Evolutionary conservation across 306 rosid species (phyloP).

Genomic region (Corylus avellana): DNA sequence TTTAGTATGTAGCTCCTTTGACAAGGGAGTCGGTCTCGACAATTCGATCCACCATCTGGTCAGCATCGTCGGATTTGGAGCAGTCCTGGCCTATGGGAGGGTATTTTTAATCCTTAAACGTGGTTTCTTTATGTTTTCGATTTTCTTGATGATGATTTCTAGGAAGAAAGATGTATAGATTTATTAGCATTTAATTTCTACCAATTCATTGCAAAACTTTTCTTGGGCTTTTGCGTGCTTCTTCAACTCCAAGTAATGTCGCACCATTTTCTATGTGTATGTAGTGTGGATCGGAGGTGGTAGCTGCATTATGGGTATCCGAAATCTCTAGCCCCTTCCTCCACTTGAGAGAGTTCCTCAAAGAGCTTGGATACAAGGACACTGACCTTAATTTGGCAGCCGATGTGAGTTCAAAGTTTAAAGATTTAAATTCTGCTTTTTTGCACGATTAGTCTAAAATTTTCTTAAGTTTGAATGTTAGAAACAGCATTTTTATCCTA

Average conservation of each 20-base stretch:
- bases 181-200: neutral
- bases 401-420: slow-evolving; percentile 53
- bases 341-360: slow-evolving; percentile 74
- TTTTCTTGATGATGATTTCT: neutral
- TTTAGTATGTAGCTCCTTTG: slow-evolving; percentile 67
- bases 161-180: neutral
- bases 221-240: neutral
- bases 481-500: no score
- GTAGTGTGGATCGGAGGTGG: slow-evolving; percentile 84
- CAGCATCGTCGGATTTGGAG: slow-evolving; percentile 69
- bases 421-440: no score
- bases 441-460: no score
- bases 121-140: no score
- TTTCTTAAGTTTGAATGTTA: no score
- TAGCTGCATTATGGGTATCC: slow-evolving; percentile 72
- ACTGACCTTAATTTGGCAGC: slow-evolving; percentile 68
- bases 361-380: slow-evolving; percentile 75
- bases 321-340: slow-evolving; percentile 92
- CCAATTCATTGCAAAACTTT: neutral
- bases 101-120: slow-evolving; percentile 31
- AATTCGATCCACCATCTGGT: slow-evolving; percentile 76
- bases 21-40: slow-evolving; percentile 52
- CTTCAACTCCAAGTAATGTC: neutral
- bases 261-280: neutral
- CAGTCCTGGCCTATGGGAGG: slow-evolving; percentile 70